phyloP scores from a whole-genome alignment of 164 flowering plant species.

The Litsea cubeba region DNA sequence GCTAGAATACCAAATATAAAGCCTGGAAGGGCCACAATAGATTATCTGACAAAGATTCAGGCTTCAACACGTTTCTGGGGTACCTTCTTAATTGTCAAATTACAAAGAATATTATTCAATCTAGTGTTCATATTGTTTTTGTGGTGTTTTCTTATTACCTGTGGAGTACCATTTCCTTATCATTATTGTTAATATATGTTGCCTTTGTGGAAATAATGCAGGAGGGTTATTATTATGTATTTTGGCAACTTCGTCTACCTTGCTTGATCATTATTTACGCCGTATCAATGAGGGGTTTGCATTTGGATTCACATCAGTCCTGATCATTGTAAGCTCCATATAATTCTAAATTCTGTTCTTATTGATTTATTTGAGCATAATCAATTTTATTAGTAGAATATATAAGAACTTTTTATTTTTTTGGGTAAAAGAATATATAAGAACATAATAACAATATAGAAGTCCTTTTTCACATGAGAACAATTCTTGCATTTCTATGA shows the following conservation, averaged over 20 bases:
- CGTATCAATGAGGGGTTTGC: slow-evolving; percentile 75
- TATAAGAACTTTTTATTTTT: neutral
- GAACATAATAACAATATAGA: no score
- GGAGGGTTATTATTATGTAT: slow-evolving; percentile 77
- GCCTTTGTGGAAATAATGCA: slow-evolving; percentile 27
- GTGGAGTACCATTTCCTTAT: neutral
- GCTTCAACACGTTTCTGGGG: slow-evolving; percentile 99
- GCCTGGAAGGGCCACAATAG: slow-evolving; percentile 95
- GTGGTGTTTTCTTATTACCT: neutral
- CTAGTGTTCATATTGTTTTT: neutral
- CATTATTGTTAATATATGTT: neutral
- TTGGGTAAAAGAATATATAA: no score
- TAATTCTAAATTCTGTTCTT: slow-evolving; percentile 2
- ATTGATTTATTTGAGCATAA: no score
- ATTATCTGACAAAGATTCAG: slow-evolving; percentile 79
- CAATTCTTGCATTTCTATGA: no score
- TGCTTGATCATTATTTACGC: slow-evolving; percentile 84
- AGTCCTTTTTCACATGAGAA: no score
- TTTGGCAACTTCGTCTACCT: slow-evolving; percentile 80
- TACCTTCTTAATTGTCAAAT: slow-evolving; percentile 18
- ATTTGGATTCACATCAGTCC: slow-evolving; percentile 89
- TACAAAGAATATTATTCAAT: neutral
- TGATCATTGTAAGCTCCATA: slow-evolving; percentile 72
- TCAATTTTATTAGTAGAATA: no score
- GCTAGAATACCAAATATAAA: slow-evolving; percentile 93